Evolutionary conservation across 345 rosid species (phyloP).

Genomic region (Brassica carinata): DNA sequence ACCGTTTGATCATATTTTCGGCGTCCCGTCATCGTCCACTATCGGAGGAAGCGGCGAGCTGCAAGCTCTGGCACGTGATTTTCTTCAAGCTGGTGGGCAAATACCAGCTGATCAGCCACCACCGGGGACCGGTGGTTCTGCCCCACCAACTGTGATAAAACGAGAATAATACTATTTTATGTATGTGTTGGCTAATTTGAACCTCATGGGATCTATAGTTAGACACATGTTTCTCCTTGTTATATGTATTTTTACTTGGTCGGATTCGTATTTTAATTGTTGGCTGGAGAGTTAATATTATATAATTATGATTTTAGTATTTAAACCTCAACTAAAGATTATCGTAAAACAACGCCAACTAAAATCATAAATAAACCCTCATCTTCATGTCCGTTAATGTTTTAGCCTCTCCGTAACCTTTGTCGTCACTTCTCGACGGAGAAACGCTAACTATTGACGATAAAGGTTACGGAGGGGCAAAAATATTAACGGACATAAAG

Average conservation of each 20-base stretch:
- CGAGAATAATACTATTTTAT: constrained; percentile 28
- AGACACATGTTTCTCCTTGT: constrained; percentile 18
- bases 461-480: too few species aligned
- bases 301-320: too few species aligned
- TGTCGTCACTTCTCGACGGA: too few species aligned
- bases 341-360: too few species aligned
- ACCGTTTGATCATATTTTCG: constrained; percentile 60
- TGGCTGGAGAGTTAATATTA: constrained; percentile 13
- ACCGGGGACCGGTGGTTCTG: constrained; percentile 26
- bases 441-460: too few species aligned
- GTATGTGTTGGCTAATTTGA: constrained; percentile 11
- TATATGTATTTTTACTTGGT: constrained; percentile 16
- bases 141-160: constrained; percentile 22
- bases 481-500: too few species aligned
- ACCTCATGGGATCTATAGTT: constrained; percentile 10
- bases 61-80: constrained; percentile 71
- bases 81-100: constrained; percentile 50
- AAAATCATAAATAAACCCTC: too few species aligned
- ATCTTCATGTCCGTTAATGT: too few species aligned
- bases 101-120: constrained; percentile 52
- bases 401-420: too few species aligned
- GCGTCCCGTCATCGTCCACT: constrained; percentile 25
- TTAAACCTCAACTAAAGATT: too few species aligned
- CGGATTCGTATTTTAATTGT: constrained; percentile 18
- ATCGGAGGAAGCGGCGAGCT: constrained; percentile 63